A percentile compares a stretch with the other conserved stretches of the same genome.
Evolutionary conservation across 1,284 basidiomycete genomes (phyloP).

Genomic region (Ganoderma sinense): DNA sequence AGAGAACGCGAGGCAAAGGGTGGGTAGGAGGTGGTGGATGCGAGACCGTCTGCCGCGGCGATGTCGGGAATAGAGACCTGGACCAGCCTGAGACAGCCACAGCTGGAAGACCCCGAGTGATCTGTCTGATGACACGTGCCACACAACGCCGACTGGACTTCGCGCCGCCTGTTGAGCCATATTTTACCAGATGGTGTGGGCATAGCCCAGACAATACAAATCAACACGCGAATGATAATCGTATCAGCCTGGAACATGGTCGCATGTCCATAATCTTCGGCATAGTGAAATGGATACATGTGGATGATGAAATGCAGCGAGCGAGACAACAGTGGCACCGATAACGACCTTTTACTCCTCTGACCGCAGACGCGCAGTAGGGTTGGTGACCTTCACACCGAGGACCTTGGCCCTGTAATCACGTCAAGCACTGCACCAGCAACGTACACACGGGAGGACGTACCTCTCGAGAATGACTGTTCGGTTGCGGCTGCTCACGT

Average conservation of each 20-base stretch:
- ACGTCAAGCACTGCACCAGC: background rate
- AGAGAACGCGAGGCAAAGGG: background rate
- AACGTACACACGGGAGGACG: constrained; percentile 29
- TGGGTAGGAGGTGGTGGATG: background rate
- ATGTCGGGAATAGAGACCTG: too few species aligned
- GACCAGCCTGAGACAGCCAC: background rate
- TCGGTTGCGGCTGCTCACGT: constrained; percentile 97
- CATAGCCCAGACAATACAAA: background rate
- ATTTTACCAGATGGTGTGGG: background rate
- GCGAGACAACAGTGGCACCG: constrained; percentile 37
- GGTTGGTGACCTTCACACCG: constrained; percentile 95
- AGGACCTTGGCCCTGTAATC: constrained; percentile 82
- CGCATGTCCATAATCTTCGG: constrained; percentile 48
- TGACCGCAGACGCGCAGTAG: constrained; percentile 93
- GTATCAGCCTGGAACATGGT: constrained; percentile 43
- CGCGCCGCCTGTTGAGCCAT: background rate
- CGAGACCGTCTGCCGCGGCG: background rate
- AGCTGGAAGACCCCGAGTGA: constrained; percentile 3
- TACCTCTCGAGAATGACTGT: constrained; percentile 91
- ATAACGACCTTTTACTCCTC: constrained; percentile 80
- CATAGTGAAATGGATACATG: constrained; percentile 51
- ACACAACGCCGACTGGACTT: background rate
- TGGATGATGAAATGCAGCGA: constrained; percentile 33
- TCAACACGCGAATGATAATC: background rate
- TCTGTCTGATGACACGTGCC: constrained; percentile 17